Percentiles rank a stretch among this genome's conserved stretches.
Evolutionary conservation across 148 eudicot species (phyloP).

Genomic region (Vaccinium darrowii): DNA sequence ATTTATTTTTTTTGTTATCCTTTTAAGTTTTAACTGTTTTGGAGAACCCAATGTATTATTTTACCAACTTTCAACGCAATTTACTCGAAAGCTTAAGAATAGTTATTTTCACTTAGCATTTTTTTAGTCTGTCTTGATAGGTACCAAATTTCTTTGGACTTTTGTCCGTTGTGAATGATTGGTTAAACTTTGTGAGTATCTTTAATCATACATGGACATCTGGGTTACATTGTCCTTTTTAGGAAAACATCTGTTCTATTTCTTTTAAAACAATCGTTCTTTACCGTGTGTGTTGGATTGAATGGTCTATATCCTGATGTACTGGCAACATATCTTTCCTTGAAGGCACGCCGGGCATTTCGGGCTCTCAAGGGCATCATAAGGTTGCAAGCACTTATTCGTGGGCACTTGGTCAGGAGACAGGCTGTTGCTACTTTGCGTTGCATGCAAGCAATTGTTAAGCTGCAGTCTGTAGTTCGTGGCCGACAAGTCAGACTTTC

Average conservation of each 20-base stretch:
- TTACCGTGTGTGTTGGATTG: background rate
- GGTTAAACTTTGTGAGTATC: background rate
- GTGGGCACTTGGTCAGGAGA: slow-evolving; percentile 73
- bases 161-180: background rate
- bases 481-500: slow-evolving; percentile 50
- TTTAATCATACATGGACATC: background rate
- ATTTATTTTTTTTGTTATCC: background rate
- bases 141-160: background rate
- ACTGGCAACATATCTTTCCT: slow-evolving; percentile 4
- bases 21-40: background rate
- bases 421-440: slow-evolving; percentile 63
- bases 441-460: slow-evolving; percentile 56
- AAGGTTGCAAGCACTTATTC: slow-evolving; percentile 71
- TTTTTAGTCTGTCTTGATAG: background rate
- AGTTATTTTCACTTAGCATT: background rate
- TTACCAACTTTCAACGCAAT: background rate
- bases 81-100: background rate
- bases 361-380: slow-evolving; percentile 63
- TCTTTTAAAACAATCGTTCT: background rate
- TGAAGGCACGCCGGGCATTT: slow-evolving; percentile 62
- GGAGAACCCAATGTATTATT: background rate
- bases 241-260: background rate
- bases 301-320: background rate
- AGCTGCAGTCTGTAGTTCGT: slow-evolving; percentile 54
- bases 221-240: background rate